Conservation (phyloP, 2,329 filamentous ascomycete species). For the Ophiostoma angusticollis region DNA sequence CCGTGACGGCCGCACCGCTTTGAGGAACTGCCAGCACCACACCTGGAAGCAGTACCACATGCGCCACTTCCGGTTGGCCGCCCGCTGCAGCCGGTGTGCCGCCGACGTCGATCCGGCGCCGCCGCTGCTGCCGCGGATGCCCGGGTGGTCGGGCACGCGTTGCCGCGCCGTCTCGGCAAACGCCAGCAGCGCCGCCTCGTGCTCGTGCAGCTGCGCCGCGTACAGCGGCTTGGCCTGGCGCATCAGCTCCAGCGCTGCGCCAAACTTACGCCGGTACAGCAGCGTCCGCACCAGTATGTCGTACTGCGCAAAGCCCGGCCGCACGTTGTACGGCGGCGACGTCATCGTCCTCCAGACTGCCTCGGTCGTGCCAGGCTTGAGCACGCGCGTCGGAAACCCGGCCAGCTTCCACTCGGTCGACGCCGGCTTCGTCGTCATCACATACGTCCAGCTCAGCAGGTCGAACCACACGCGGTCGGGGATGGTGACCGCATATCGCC, state of each 20-base stretch:
- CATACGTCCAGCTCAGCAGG: conserved; percentile 54
- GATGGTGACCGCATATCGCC: conserved; percentile 45
- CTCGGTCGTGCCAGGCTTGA: conserved; percentile 31
- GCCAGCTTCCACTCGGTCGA: conserved; percentile 25
- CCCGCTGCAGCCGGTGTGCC: conserved; percentile 15
- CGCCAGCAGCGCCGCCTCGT: conserved; percentile 15
- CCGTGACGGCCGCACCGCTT: conserved; percentile 10
- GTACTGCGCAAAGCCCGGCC: conserved; percentile 45
- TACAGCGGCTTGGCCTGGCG: conserved; percentile 19
- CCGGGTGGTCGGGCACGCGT: conserved; percentile 10
- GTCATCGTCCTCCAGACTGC: conserved; percentile 48
- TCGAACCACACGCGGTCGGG: conserved; percentile 48
- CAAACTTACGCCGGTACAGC: conserved; percentile 16
- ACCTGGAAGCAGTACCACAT: conserved; percentile 21
- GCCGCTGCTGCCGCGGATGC: too few species aligned
- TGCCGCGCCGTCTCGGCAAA: conserved; percentile 18
- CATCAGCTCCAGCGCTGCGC: conserved; percentile 18
- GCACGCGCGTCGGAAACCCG: conserved; percentile 19
- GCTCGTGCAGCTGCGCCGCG: conserved; percentile 12
- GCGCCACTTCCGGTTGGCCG: conserved; percentile 18
- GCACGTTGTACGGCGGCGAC: conserved; percentile 39
- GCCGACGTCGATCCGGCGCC: too few species aligned
- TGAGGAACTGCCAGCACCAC: conserved; percentile 18
- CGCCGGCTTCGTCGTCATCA: conserved; percentile 32
- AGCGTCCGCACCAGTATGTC: conserved; percentile 28